These are phyloP conservation scores for Cenchrus fungigraminus DNA, from an alignment of 176 grass and related monocot species.

Conservation along the genomic window DNA sequence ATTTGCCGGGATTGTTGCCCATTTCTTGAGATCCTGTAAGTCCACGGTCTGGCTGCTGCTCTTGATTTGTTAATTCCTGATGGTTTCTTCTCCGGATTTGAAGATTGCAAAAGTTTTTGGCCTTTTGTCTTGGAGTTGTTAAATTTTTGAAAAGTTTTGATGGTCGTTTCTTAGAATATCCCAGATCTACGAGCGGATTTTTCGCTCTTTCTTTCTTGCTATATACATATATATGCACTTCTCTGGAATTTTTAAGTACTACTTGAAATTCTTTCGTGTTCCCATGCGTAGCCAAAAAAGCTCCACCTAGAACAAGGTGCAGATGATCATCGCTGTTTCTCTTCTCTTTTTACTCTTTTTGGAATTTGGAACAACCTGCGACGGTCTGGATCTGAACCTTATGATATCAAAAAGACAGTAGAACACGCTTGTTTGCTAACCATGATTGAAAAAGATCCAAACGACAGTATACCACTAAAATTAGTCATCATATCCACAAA, in stretches of 20 bases:
- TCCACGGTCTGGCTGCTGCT: slow-evolving; percentile 24
- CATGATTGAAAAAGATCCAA: not conserved
- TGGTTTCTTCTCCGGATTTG: slow-evolving; percentile 39
- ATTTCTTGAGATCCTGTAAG: slow-evolving; percentile 46
- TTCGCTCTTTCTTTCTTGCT: slow-evolving; percentile 23
- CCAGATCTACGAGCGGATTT: slow-evolving; percentile 18
- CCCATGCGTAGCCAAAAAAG: not conserved
- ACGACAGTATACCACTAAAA: not conserved
- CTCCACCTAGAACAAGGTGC: not conserved
- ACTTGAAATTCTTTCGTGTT: not conserved
- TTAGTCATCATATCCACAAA: not conserved
- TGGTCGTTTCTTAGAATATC: slow-evolving; percentile 48
- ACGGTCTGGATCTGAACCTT: slow-evolving; percentile 31
- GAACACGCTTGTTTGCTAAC: not conserved
- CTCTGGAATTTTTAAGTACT: not conserved
- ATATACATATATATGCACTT: not conserved
- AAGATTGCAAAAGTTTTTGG: not conserved
- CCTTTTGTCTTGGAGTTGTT: not conserved
- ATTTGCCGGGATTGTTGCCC: slow-evolving; percentile 9
- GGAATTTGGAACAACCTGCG: slow-evolving; percentile 37
- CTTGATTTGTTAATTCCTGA: slow-evolving; percentile 29
- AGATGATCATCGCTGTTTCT: slow-evolving; percentile 12
- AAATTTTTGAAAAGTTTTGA: not conserved
- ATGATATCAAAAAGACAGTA: not conserved
- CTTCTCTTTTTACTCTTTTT: slow-evolving; percentile 3